Evolutionary conservation across 345 rosid genomes (phyloP).

Genomic region (Syzygium aqueum): DNA sequence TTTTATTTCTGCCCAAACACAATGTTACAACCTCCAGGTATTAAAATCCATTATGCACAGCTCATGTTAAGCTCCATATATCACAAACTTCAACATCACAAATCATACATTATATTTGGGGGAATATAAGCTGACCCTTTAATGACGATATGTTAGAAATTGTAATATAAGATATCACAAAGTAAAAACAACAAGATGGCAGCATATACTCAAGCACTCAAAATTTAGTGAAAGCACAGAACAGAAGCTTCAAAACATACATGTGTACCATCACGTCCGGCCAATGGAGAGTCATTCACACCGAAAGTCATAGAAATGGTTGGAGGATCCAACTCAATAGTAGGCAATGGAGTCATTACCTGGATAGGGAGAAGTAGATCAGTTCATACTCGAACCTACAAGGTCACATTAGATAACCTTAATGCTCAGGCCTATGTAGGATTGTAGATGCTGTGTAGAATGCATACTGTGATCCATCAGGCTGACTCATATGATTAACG

Average conservation of each 20-base stretch:
- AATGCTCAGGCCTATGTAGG: not conserved
- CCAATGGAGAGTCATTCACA: constrained; percentile 95
- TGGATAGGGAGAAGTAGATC: constrained; percentile 12
- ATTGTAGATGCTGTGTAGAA: not conserved
- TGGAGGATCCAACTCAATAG: constrained; percentile 90
- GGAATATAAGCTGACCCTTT: not conserved
- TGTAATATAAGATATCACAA: not conserved
- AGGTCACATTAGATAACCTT: not conserved
- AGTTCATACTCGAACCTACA: not conserved
- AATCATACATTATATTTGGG: not conserved
- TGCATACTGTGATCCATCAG: not conserved
- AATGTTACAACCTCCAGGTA: not conserved
- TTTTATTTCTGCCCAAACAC: not conserved
- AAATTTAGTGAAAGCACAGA: not conserved
- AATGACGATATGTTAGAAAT: not conserved
- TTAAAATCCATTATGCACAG: not conserved
- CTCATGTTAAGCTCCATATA: not conserved
- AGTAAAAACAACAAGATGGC: not conserved
- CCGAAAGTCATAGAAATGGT: constrained; percentile 99
- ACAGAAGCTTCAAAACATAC: constrained; percentile 35
- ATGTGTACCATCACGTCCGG: constrained; percentile 90
- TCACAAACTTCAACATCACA: not conserved
- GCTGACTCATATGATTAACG: not conserved
- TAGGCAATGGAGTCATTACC: constrained; percentile 79
- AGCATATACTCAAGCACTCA: not conserved